These are phyloP conservation scores for Suaeda aralocaspica DNA, from an alignment of 148 eudicot species.

Conservation along the genomic window DNA sequence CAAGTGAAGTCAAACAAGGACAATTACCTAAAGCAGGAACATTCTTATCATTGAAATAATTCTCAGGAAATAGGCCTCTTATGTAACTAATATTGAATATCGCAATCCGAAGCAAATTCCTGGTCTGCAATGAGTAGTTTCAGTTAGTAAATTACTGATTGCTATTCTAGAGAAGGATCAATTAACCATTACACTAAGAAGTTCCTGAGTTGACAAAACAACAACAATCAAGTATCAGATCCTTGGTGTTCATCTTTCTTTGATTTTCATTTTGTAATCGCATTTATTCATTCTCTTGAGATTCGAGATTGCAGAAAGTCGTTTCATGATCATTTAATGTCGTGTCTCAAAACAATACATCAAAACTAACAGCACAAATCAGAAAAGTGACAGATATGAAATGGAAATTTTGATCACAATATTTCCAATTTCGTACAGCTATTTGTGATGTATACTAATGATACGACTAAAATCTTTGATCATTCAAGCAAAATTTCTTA, in stretches of 20 bases:
- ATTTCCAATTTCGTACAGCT: no score
- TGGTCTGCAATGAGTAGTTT: slow-evolving; percentile 48
- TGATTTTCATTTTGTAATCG: no score
- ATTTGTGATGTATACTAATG: no score
- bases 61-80: slow-evolving; percentile 95
- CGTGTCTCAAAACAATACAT: not conserved
- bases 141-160: not conserved
- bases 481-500: no score
- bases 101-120: slow-evolving; percentile 91
- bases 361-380: not conserved
- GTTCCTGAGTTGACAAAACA: no score
- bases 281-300: not conserved
- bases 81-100: slow-evolving; percentile 92
- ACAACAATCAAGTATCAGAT: no score
- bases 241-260: no score
- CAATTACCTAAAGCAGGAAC: slow-evolving; percentile 89
- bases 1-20: not conserved
- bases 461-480: no score
- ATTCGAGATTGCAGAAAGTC: not conserved
- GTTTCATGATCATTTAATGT: not conserved
- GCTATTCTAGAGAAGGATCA: not conserved
- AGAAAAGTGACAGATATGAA: not conserved
- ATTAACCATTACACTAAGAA: no score
- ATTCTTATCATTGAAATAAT: slow-evolving; percentile 75
- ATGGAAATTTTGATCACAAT: not conserved